Base-by-base conservation (phyloP, 805 yeast genomes). In the Myxozyma melibiosi region DNA sequence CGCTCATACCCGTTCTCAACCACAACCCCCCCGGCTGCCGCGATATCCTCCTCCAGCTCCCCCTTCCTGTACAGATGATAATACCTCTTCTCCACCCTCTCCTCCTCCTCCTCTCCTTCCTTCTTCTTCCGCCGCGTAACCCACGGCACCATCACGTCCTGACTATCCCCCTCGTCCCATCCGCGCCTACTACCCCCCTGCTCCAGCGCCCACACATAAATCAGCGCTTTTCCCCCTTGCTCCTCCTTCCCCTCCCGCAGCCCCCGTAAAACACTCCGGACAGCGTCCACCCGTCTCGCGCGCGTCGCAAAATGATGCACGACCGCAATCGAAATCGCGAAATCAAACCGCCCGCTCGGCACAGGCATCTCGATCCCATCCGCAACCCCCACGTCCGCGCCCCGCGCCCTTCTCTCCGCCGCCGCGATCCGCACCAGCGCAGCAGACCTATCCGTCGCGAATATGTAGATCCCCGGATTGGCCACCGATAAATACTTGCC, bases 191-290 rank as follows among this genome's bases (percentile, higher is more conserved):
- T 87, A 24, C 77, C 79, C 55, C 85, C 87, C 71, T 94, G 99
- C 64, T 94, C 99, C 51, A 94, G 72, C 0, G 99, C 99, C 99
- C 99, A 94, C 51, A 96, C 95, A 70, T 92, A 94, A 6, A 94
- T 80, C 66, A 94, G 73, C 0, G 89, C 87, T 51, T 78, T 80
- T 8, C 55, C 53, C 0, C 96, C 97, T 0, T 83, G 83, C 0
- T 62, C 53, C 40, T 70, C 76, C 51, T 94, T 70, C 57, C 81
- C 83, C 0, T 62, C 53, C 40, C 70, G 76, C 51, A 94, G 70
- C 57, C 81, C 81, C 20, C 83, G 72, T 37, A 94, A 68, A 1
- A 91, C 84, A 57, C 86, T 87, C 13, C 65, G 64, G 6, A 94
- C 84, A 0, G 97, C 97, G 7, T 80, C 81, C 1, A 88, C 70